phyloP scores from a whole-genome alignment of 208 protist species.

The Trypanosoma theileri region DNA sequence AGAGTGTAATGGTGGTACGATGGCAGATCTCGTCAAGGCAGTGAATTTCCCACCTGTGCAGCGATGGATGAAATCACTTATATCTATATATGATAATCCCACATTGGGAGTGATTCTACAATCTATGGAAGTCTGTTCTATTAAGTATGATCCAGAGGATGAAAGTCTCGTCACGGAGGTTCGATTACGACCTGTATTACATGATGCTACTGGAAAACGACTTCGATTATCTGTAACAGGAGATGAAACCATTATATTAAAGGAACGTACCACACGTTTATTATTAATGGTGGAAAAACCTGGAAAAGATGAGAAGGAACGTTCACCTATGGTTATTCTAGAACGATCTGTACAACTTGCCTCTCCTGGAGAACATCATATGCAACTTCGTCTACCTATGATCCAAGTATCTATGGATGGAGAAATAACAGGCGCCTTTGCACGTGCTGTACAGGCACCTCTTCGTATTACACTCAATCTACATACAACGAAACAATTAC shows the following conservation, averaged over 20 bases:
- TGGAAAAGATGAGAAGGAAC: background rate
- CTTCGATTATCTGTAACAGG: constrained; percentile 34
- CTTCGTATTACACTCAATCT: constrained; percentile 54
- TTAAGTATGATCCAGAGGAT: constrained; percentile 52
- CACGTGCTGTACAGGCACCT: constrained; percentile 35
- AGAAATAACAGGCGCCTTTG: constrained; percentile 51
- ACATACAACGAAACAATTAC: constrained; percentile 44
- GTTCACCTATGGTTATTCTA: constrained; percentile 49
- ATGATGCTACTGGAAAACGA: constrained; percentile 44
- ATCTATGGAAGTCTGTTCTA: constrained; percentile 49
- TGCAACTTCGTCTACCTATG: constrained; percentile 56
- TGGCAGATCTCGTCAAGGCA: constrained; percentile 72
- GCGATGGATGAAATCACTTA: constrained; percentile 58
- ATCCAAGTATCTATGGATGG: constrained; percentile 47
- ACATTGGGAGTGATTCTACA: constrained; percentile 42
- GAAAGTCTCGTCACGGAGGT: constrained; percentile 44
- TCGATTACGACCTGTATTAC: constrained; percentile 55
- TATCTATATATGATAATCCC: constrained; percentile 10
- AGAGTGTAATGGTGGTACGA: constrained; percentile 54
- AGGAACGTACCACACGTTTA: constrained; percentile 60
- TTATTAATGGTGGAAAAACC: constrained; percentile 52
- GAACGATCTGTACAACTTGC: constrained; percentile 49
- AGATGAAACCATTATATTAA: constrained; percentile 57
- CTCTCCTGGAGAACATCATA: constrained; percentile 35
- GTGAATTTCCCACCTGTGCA: constrained; percentile 81